phyloP scores from a whole-genome alignment of 306 rosid species.

The Pyrus communis region DNA sequence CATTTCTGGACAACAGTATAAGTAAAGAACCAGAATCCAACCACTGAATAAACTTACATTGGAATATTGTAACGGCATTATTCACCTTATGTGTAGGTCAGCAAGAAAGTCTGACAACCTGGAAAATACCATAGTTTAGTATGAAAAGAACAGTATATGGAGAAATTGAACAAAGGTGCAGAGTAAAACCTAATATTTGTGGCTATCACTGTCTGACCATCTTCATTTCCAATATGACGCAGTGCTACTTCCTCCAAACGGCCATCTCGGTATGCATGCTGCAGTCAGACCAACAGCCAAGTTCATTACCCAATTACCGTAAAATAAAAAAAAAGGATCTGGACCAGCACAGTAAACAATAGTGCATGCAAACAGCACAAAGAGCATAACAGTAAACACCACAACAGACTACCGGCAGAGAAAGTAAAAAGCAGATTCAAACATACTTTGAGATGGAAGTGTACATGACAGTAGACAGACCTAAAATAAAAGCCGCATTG shows the following conservation, averaged over 20 bases:
- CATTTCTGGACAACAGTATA: neutral
- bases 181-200: conserved; percentile 61
- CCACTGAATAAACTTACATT: conserved; percentile 33
- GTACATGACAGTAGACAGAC: neutral
- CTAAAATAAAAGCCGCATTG: neutral
- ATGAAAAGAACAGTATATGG: neutral
- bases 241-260: conserved; percentile 67
- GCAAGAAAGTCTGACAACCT: conserved; percentile 88
- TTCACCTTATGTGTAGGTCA: conserved; percentile 69
- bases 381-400: neutral
- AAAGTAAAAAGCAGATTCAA: neutral
- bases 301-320: conserved; percentile 13
- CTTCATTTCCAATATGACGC: conserved; percentile 87
- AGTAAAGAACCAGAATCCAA: neutral
- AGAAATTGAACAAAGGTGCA: conserved; percentile 1
- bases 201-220: conserved; percentile 77
- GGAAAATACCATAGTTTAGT: conserved; percentile 33
- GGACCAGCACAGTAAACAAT: neutral
- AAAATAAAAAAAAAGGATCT: neutral
- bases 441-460: neutral
- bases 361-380: neutral
- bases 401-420: neutral
- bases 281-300: conserved; percentile 23
- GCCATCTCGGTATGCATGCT: conserved; percentile 92
- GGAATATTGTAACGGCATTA: conserved; percentile 11